These are phyloP conservation scores for sorghum (Sorghum bicolor) DNA, from an alignment of 176 grass and related monocot genomes.

Conservation along the genomic window DNA sequence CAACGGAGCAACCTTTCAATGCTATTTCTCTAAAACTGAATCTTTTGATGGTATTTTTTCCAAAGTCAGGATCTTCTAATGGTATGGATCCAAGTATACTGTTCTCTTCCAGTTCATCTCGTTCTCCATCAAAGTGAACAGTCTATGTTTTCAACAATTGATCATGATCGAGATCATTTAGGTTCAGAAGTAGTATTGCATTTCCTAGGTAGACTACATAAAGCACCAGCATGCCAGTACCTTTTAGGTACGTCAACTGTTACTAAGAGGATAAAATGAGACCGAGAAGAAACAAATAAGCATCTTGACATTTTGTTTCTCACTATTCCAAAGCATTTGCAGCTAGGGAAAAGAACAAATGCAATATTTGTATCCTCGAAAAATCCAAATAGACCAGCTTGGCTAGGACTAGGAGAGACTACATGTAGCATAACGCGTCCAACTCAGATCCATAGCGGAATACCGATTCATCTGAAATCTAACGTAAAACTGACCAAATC, in stretches of 20 bases:
- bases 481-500: background rate
- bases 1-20: too few species aligned
- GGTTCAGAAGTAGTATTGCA: background rate
- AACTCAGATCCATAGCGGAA: constrained; percentile 13
- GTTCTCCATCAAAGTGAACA: background rate
- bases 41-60: too few species aligned
- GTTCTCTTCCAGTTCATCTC: background rate
- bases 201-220: background rate
- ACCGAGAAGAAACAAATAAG: background rate
- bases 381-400: background rate
- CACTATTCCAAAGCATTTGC: constrained; percentile 20
- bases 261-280: constrained; percentile 3
- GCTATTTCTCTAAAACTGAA: too few species aligned
- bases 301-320: background rate
- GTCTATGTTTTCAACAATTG: constrained; percentile 10
- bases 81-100: background rate
- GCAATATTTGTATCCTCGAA: background rate
- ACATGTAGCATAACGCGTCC: too few species aligned
- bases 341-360: constrained; percentile 4
- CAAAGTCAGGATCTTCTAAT: too few species aligned
- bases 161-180: background rate
- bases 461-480: background rate
- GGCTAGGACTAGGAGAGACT: background rate
- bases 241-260: background rate
- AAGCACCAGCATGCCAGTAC: background rate